phyloP scores from a whole-genome alignment of 805 yeast genomes.

The Isabelozyma rhagii region DNA sequence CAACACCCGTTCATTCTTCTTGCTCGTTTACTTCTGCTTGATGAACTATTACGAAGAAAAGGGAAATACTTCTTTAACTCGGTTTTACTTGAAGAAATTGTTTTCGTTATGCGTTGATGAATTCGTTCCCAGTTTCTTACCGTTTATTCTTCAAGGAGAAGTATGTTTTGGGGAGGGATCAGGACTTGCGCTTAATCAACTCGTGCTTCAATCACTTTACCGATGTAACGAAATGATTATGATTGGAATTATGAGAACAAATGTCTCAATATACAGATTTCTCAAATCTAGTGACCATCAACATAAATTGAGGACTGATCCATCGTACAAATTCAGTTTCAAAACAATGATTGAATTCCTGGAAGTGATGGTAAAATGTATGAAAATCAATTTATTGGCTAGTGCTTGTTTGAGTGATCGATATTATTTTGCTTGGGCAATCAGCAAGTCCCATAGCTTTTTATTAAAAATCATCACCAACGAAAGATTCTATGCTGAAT shows the following conservation, averaged over 20 bases:
- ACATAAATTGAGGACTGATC: conserved; percentile 1
- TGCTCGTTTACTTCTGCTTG: conserved; percentile 33
- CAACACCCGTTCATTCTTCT: conserved; percentile 21
- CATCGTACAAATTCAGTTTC: conserved; percentile 1
- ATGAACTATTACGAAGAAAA: conserved; percentile 28
- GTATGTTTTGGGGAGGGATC: conserved; percentile 21
- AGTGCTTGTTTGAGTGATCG: conserved; percentile 41
- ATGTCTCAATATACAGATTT: conserved; percentile 1
- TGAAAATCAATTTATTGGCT: conserved; percentile 9
- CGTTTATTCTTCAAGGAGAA: conserved; percentile 14
- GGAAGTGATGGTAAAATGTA: conserved; percentile 5
- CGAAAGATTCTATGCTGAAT: conserved; percentile 15
- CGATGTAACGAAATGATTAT: conserved; percentile 21
- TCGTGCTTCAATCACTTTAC: conserved; percentile 30
- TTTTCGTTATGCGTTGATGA: conserved; percentile 18
- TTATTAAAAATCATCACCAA: conserved; percentile 31
- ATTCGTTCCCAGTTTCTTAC: conserved; percentile 21
- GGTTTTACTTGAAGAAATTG: conserved; percentile 25
- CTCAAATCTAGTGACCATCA: neutral
- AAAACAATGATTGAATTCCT: neutral
- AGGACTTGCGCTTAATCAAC: conserved; percentile 26
- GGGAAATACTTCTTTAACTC: conserved; percentile 24
- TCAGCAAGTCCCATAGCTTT: conserved; percentile 48
- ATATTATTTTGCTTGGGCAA: conserved; percentile 59
- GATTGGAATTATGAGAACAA: conserved; percentile 4